Evolutionary conservation across 441 rosid genomes (phyloP), one percentile per base, ranked within the genome.

Genomic region (Aleurites moluccanus): DNA sequence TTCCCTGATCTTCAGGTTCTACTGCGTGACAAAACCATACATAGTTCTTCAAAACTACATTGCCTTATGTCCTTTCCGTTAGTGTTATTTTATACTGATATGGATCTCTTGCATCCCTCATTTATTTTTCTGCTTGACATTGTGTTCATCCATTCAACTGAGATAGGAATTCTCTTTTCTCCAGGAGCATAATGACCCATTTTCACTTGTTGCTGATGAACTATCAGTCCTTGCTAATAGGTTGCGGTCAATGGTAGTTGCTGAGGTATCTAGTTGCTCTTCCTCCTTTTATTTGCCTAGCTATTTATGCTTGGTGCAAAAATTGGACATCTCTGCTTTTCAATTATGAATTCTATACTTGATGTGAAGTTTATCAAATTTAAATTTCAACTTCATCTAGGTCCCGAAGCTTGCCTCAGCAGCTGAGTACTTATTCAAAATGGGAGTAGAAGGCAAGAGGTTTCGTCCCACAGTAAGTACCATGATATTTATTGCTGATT

Each of bases 391-490:
- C 47, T 44, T 68, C 57, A 9, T 83, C 15, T 67, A 94, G 98
- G 98, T 96, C 69, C 99, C 98, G 1, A 88, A 91, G 86, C 99
- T 94, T 80, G 95, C 98, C 75, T 90, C 94, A 67, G 98, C 99
- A 71, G 98, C 98, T 61, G 98, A 94, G 80, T 94, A 90, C 82
- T 88, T 96, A 86, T 96, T 94, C 85, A 91, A 88, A 85, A 65
- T 87, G 85, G 97, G 97, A 30, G 97, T 88, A 49, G 97, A 94
- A 85, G 95, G 97, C 69, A 96, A 96, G 83, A 90, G 93, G 79
- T 94, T 94, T 69, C 94, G 95, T 67, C 97, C 97, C 59, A 89
- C 97, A 65, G 97, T 91, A 85, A 55, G 73, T 53, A 71, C 38
- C 18, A 4, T 66, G 35, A 61, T 65, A 15, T 53, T 28, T 71